A percentile compares a stretch with the other conserved stretches of the same genome.
phyloP scores from a whole-genome alignment of 345 rosid genomes.

The Toxicodendron radicans region DNA sequence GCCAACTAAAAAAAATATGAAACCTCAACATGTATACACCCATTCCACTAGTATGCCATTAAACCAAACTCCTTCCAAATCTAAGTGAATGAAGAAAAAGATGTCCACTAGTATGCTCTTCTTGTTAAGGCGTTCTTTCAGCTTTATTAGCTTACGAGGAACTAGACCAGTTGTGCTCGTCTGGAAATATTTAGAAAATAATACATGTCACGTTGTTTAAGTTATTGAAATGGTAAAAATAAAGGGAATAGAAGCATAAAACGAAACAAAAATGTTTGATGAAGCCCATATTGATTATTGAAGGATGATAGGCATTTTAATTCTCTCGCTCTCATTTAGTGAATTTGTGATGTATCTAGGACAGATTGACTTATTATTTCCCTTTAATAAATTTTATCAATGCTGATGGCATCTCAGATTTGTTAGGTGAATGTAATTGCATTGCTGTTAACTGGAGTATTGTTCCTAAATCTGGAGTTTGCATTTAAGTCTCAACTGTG shows the following conservation, averaged over 20 bases:
- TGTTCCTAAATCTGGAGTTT: background rate
- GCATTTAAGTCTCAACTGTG: too few relatives aligned
- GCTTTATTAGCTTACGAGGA: background rate
- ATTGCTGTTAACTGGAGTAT: background rate
- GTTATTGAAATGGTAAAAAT: too few relatives aligned
- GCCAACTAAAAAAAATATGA: too few relatives aligned
- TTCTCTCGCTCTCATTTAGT: background rate
- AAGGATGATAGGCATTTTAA: too few relatives aligned
- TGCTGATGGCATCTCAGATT: background rate
- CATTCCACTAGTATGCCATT: too few relatives aligned
- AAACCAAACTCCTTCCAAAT: too few relatives aligned
- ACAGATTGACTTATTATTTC: background rate
- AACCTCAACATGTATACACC: too few relatives aligned
- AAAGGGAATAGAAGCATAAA: background rate
- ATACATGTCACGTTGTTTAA: background rate
- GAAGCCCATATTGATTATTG: background rate
- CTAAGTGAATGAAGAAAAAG: too few relatives aligned
- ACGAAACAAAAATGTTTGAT: background rate
- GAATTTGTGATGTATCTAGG: background rate
- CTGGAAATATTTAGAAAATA: background rate
- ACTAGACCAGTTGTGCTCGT: background rate
- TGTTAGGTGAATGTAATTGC: background rate
- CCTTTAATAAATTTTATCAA: background rate
- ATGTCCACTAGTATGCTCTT: too few relatives aligned
- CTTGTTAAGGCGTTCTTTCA: background rate